These are phyloP conservation scores for Papiliotrema flavescens DNA, from an alignment of 1,284 basidiomycete species.

Conservation along the genomic window DNA sequence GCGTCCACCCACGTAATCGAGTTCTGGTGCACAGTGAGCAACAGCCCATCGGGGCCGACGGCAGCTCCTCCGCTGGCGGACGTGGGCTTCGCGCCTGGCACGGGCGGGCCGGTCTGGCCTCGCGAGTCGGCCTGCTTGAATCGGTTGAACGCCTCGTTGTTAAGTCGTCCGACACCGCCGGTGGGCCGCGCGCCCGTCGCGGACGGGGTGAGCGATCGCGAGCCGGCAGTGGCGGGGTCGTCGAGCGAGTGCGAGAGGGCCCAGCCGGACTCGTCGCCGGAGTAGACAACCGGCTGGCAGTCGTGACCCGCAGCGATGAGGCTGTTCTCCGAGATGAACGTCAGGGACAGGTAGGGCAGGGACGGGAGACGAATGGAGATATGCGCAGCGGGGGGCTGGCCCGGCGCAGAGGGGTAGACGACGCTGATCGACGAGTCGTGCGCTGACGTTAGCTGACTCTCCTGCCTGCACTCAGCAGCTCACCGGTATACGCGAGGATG, in stretches of 20 bases:
- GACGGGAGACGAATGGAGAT: constrained; percentile 70
- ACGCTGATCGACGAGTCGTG: constrained; percentile 88
- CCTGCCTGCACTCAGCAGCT: constrained; percentile 39
- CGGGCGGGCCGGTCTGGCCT: constrained; percentile 59
- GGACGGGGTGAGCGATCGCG: constrained; percentile 42
- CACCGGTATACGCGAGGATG: constrained; percentile 84
- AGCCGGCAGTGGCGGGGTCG: constrained; percentile 56
- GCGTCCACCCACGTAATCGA: constrained; percentile 88
- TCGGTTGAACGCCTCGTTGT: constrained; percentile 90
- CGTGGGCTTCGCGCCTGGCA: constrained; percentile 30
- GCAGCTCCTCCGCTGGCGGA: constrained; percentile 39
- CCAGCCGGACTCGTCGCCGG: constrained; percentile 71
- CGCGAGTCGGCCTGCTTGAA: constrained; percentile 91
- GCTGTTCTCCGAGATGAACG: constrained; percentile 76
- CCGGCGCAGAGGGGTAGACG: constrained; percentile 74
- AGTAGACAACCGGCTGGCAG: constrained; percentile 88
- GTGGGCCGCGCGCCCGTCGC: constrained; percentile 44
- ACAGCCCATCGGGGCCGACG: constrained; percentile 57
- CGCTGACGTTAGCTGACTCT: constrained; percentile 51
- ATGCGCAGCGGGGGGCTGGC: constrained; percentile 52
- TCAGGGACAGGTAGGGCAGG: constrained; percentile 75
- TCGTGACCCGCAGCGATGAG: constrained; percentile 95
- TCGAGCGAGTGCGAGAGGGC: constrained; percentile 74
- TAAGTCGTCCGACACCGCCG: constrained; percentile 68
- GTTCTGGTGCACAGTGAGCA: constrained; percentile 91